Evolutionary conservation across 1,139 yeast genomes (phyloP).

Genomic region (Groenewaldozyma auringiensis): DNA sequence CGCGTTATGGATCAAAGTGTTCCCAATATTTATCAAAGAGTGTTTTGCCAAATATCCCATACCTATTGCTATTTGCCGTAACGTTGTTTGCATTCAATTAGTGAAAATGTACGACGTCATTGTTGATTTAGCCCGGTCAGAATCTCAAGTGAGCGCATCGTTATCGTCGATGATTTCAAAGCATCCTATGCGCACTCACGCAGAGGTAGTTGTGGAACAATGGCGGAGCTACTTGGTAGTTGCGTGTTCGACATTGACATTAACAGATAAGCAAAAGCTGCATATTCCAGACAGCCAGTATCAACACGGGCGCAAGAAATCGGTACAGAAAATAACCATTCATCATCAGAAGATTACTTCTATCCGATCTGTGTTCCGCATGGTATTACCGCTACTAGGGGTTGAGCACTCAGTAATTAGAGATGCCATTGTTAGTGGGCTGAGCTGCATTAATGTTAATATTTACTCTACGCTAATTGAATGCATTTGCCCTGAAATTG

Average conservation of each 20-base stretch:
- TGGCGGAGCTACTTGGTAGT: conserved; percentile 86
- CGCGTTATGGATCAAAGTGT: conserved; percentile 86
- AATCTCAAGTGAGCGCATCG: conserved; percentile 3
- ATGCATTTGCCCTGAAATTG: conserved; percentile 57
- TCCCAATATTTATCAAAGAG: conserved; percentile 64
- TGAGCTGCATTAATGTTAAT: conserved; percentile 84
- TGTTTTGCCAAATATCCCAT: conserved; percentile 83
- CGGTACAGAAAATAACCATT: conserved; percentile 58
- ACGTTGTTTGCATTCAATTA: conserved; percentile 81
- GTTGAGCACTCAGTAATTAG: conserved; percentile 65
- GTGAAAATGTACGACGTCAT: conserved; percentile 86
- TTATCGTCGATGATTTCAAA: conserved; percentile 21
- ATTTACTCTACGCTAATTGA: conserved; percentile 78
- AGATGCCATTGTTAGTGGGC: conserved; percentile 79
- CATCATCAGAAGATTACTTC: conserved; percentile 91
- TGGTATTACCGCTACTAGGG: conserved; percentile 75
- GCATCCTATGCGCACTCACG: conserved; percentile 40
- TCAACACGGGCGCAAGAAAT: conserved; percentile 57
- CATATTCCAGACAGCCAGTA: conserved; percentile 44
- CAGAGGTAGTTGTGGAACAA: conserved; percentile 72
- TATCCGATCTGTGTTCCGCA: conserved; percentile 79
- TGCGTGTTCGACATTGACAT: conserved; percentile 86
- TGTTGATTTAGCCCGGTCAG: conserved; percentile 24
- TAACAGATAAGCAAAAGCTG: conserved; percentile 75
- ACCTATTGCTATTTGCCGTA: conserved; percentile 87